Base-by-base conservation (phyloP, 306 rosid species). In the Quercus suber region DNA sequence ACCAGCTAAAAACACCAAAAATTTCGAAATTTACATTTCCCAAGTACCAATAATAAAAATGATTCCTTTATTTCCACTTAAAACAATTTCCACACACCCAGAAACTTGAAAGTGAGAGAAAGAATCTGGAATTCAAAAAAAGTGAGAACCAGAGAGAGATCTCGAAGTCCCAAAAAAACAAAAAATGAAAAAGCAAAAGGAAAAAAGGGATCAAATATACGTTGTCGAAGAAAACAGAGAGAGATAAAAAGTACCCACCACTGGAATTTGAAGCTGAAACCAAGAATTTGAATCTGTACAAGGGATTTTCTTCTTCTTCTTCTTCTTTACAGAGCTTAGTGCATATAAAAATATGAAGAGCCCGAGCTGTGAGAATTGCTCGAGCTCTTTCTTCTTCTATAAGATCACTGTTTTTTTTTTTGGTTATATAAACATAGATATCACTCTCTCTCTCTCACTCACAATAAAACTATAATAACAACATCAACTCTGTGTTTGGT, bases 1-100 rank as follows among this genome's bases (percentile, higher is more conserved):
- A 73, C 35, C 59, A 67, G 69, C 58, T 69, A 55, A n/a, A 33
- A n/a, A 41, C 61, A 59, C 70, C 28, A 37, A 13, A 53, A 79
- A 84, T 71, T 55, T 75, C 31, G 33, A 75, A 68, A 81, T 73
- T 15, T 57, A 80, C 28, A 25, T 45, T 60, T 76, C 71, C 83
- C 76, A 57, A 56, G 52, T 35, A 71, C 69, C 13, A 49, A 11
- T 12, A 49, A 49, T 49, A 49, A 49, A 1, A 10, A 49, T 10
- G 14, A 49, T n/a, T 53, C 73, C 80, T 78, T 55, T 65, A 77
- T 55, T 72, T 70, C 71, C 61, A 76, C 37, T 64, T 20, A 82
- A 84, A 61, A 17, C 51, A 35, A 35, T 35, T 35, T 35, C 45
- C 45, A 41, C 45, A 41, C 45, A 41, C 45, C 45, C 45, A 41